These are phyloP conservation scores for Saccharata proteae DNA, from an alignment of 2,329 filamentous ascomycete species.

Conservation along the genomic window DNA sequence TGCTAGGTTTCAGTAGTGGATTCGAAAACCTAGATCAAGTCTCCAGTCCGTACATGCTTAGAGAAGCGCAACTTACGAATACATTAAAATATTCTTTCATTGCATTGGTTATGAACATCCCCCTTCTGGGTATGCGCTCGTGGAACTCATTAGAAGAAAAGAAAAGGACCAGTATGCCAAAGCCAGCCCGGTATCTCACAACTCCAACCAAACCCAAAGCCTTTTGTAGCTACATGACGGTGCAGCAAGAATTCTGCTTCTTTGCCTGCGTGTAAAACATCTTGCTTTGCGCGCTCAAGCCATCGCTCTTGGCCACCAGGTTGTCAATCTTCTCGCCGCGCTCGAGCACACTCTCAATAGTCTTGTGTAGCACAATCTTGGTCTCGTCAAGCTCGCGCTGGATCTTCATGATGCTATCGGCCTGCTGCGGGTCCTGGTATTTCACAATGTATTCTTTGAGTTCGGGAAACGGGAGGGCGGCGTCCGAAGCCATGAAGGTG, in stretches of 20 bases:
- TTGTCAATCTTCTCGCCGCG: constrained; percentile 95
- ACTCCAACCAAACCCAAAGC: too few relatives aligned
- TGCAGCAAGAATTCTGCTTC: constrained; percentile 50
- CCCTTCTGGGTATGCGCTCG: too few relatives aligned
- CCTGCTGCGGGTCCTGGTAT: constrained; percentile 80
- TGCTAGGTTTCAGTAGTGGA: too few relatives aligned
- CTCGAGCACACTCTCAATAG: constrained; percentile 78
- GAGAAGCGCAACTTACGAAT: too few relatives aligned
- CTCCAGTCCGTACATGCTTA: too few relatives aligned
- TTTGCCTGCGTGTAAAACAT: constrained; percentile 79
- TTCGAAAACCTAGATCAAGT: too few relatives aligned
- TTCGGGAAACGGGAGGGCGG: constrained; percentile 52
- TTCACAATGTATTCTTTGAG: constrained; percentile 67
- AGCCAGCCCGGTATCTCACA: too few relatives aligned
- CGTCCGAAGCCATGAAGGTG: constrained; percentile 45
- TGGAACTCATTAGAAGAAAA: too few relatives aligned
- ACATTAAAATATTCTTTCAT: too few relatives aligned
- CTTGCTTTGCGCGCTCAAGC: constrained; percentile 82
- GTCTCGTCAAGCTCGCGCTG: constrained; percentile 96
- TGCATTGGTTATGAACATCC: too few relatives aligned
- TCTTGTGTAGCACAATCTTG: constrained; percentile 95
- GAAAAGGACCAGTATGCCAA: too few relatives aligned
- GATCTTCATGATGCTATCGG: constrained; percentile 89
- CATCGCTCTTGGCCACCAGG: constrained; percentile 85
- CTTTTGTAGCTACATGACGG: constrained; percentile 39